phyloP scores from a whole-genome alignment of 2,329 filamentous ascomycete genomes.

The Alternaria infectoria region DNA sequence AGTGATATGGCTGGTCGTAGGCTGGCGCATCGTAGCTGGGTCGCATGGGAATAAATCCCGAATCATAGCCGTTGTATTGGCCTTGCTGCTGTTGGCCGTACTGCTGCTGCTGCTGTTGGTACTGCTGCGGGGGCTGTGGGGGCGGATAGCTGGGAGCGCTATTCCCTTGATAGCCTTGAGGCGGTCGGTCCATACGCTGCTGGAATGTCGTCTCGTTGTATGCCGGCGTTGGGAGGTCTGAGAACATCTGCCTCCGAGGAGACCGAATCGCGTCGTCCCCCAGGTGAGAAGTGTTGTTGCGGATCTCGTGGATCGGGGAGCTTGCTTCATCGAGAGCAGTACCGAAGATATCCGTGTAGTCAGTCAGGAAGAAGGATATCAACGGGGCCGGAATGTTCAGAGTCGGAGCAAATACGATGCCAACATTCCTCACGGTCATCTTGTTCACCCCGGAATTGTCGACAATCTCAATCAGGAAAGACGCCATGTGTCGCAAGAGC shows the following conservation, averaged over 20 bases:
- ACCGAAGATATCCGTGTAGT: conserved; percentile 86
- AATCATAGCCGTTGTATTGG: conserved; percentile 50
- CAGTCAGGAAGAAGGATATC: conserved; percentile 91
- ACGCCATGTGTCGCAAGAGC: conserved; percentile 81
- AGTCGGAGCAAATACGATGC: conserved; percentile 97
- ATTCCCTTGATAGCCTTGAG: conserved; percentile 28
- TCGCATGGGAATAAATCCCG: conserved; percentile 60
- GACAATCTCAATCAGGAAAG: conserved; percentile 90
- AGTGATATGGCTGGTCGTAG: conserved; percentile 38
- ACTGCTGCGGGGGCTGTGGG: conserved; percentile 31
- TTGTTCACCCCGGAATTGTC: conserved; percentile 91
- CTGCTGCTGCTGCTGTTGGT: conserved; percentile 24
- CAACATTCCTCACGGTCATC: conserved; percentile 96
- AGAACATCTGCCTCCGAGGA: conserved; percentile 70
- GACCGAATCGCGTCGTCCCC: conserved; percentile 66
- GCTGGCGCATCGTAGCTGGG: conserved; percentile 54
- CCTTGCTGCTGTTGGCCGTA: conserved; percentile 31
- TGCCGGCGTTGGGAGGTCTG: conserved; percentile 68
- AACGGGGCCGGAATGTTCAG: conserved; percentile 95
- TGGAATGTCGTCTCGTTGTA: conserved; percentile 65
- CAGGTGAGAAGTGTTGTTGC: conserved; percentile 49
- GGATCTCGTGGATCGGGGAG: conserved; percentile 55
- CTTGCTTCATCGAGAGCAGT: conserved; percentile 65
- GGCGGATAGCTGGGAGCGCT: conserved; percentile 32
- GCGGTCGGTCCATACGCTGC: conserved; percentile 33